A percentile compares a stretch with the other conserved stretches of the same genome.
These are phyloP conservation scores for Brassica juncea DNA, from an alignment of 345 rosid species.

Conservation along the genomic window DNA sequence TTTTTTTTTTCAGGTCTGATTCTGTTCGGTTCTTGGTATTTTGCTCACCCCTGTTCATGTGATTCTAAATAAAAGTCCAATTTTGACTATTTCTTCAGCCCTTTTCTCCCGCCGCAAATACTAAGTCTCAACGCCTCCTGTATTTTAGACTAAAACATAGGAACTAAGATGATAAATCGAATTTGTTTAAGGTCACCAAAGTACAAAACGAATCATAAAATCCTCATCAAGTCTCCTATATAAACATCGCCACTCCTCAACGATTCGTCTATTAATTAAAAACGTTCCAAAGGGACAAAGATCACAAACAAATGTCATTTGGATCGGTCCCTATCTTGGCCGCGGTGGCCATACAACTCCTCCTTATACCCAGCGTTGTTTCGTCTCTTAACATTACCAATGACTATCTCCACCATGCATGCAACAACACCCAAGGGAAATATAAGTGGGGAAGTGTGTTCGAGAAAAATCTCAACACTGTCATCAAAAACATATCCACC, in stretches of 20 bases:
- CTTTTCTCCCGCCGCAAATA: not conserved
- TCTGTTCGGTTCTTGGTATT: not conserved
- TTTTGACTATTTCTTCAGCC: not conserved
- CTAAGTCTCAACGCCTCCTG: not conserved
- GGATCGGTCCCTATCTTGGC: not conserved
- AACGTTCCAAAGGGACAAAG: not conserved
- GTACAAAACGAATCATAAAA: not conserved
- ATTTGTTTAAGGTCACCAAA: not conserved
- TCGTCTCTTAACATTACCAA: not conserved
- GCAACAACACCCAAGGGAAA: not conserved
- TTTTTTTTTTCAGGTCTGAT: not conserved
- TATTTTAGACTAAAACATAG: not conserved
- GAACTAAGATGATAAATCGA: not conserved
- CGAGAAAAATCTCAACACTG: not conserved
- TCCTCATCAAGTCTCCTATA: not conserved
- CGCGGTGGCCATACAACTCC: not conserved
- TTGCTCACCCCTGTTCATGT: not conserved
- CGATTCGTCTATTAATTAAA: not conserved
- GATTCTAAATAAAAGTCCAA: not conserved
- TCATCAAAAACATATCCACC: constrained; percentile 27
- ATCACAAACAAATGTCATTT: not conserved
- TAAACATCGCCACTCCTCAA: not conserved
- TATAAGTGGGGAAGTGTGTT: not conserved
- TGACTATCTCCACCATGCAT: not conserved
- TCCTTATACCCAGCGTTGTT: not conserved